phyloP scores from a whole-genome alignment of 768 basidiomycete genomes.

The Lepiota brunneoincarnata region DNA sequence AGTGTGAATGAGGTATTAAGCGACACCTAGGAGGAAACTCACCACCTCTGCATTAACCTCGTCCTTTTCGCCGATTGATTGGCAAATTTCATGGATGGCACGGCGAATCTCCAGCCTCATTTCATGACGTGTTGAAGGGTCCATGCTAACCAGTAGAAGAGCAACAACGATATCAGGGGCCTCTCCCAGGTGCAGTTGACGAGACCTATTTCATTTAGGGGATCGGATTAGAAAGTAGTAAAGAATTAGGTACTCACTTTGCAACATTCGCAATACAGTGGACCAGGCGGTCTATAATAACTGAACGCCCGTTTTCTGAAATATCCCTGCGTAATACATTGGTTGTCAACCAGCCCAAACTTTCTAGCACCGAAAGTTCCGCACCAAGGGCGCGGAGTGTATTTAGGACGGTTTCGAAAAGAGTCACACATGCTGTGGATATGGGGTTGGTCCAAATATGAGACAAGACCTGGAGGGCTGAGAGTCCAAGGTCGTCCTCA shows the following conservation, averaged over 20 bases:
- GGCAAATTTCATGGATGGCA: constrained; percentile 46
- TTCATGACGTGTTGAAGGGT: constrained; percentile 42
- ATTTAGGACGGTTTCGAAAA: constrained; percentile 29
- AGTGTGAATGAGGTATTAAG: neutral
- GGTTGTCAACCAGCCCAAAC: constrained; percentile 28
- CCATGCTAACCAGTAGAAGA: constrained; percentile 56
- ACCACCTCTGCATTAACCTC: constrained; percentile 25
- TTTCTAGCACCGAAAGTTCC: constrained; percentile 29
- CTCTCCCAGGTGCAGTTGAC: constrained; percentile 34
- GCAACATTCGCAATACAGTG: constrained; percentile 40
- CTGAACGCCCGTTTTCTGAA: constrained; percentile 22
- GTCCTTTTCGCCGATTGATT: constrained; percentile 31
- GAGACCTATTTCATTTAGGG: constrained; percentile 24
- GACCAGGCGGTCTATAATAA: constrained; percentile 39
- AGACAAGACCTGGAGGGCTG: constrained; percentile 13
- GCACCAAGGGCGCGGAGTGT: constrained; percentile 47
- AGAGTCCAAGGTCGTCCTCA: neutral
- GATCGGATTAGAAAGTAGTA: neutral
- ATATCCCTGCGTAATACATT: constrained; percentile 10
- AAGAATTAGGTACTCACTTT: constrained; percentile 33
- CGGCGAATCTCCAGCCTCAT: constrained; percentile 44
- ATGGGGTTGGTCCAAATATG: constrained; percentile 10
- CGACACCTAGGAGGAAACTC: constrained; percentile 15
- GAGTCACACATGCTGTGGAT: neutral
- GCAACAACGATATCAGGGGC: constrained; percentile 46